These are phyloP conservation scores for Phalaenopsis equestris DNA, from an alignment of 106 monocot genomes.

Conservation along the genomic window DNA sequence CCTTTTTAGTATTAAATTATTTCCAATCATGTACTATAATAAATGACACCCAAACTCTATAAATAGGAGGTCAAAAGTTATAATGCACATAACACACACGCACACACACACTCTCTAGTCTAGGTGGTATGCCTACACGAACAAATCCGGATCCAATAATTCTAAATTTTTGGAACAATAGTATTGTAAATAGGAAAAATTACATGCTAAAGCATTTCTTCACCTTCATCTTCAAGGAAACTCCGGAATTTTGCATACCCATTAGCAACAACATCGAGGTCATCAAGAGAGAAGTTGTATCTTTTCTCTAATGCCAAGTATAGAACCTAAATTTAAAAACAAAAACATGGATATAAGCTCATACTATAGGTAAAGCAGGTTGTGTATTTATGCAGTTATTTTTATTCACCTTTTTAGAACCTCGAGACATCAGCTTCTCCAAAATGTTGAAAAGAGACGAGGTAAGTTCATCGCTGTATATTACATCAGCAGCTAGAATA, in stretches of 20 bases:
- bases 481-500: slow-evolving; percentile 87
- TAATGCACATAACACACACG: no score
- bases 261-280: slow-evolving; percentile 87
- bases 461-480: slow-evolving; percentile 77
- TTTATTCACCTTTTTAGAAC: slow-evolving; percentile 52
- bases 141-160: no score
- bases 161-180: background rate
- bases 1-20: no score
- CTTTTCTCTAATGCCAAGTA: slow-evolving; percentile 92
- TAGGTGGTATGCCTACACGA: no score
- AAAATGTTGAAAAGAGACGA: slow-evolving; percentile 52
- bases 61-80: no score
- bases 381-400: no score
- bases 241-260: slow-evolving; percentile 76
- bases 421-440: slow-evolving; percentile 64
- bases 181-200: background rate
- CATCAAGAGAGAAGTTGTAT: slow-evolving; percentile 80
- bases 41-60: no score
- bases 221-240: slow-evolving; percentile 49
- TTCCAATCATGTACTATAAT: no score
- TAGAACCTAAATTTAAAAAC: slow-evolving; percentile 38
- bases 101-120: no score
- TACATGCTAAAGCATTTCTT: background rate
- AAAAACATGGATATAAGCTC: background rate
- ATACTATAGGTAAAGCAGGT: no score